Base-by-base conservation (phyloP, 1,284 basidiomycete genomes). In the Pholiota adiposa region DNA sequence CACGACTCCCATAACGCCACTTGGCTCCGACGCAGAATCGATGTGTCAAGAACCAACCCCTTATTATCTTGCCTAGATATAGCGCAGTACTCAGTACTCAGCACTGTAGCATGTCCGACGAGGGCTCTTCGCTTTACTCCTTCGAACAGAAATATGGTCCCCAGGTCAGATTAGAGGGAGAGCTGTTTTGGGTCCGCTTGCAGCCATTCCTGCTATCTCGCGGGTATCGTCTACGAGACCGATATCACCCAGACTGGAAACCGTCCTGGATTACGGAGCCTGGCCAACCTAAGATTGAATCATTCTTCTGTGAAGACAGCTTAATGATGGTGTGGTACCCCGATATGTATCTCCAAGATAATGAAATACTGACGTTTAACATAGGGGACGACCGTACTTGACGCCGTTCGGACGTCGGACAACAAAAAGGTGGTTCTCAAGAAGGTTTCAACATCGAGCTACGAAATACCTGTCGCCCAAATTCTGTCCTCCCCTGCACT, bases 351-450 rank as follows among this genome's bases (percentile, higher is more conserved):
- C 31, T 33, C 12, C 31, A 33, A 33, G n/a, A 5, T 6, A 6
- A 33, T 33, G 31, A 33, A 6, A 6, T 6, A 6, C 14, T 38
- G 36, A 7, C 14, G 36, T 3, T 4, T 14, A 4, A n/a, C n/a
- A n/a, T n/a, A n/a, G n/a, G n/a, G n/a, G n/a, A n/a, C n/a, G n/a
- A 7, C 4, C 33, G 11, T 58, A 25, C n/a, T 62, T 21, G 60
- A 62, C 14, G 60, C 56, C 6, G 19, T 58, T 23, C n/a, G n/a
- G n/a, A 46, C 53, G 2, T 16, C 23, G 16, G 56, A 62, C 38
- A 34, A 36, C 29, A 18, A 33, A 8, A 58, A 46, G 16, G 56
- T 62, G 0, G 53, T 58, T 3, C 16, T 58, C 29, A 62, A 62
- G 19, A 54, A 44, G 9, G 60, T 62, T 8, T 12, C 7, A 12